Conservation (phyloP, 192 early-diverging fungal genomes). For the Cetraspora pellucida region DNA sequence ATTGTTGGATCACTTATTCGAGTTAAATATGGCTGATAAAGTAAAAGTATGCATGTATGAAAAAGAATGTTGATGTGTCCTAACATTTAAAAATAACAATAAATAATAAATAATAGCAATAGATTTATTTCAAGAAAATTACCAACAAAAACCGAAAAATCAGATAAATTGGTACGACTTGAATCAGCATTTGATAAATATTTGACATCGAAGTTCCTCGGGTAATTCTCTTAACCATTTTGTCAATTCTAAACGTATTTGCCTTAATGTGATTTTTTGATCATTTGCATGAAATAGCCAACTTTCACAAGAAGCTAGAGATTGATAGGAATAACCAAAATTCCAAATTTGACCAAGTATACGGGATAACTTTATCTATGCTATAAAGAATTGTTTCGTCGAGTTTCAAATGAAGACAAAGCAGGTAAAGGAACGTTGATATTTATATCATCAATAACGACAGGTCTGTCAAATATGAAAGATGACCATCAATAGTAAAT, state of each 20-base stretch:
- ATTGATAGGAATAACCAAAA: constrained; percentile 33
- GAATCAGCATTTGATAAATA: constrained; percentile 30
- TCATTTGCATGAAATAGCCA: constrained; percentile 23
- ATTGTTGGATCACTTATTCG: constrained; percentile 4
- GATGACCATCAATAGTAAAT: constrained; percentile 12
- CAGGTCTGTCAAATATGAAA: constrained; percentile 20
- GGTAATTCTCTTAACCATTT: constrained; percentile 35
- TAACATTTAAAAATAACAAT: no score
- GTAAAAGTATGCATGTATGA: constrained; percentile 30
- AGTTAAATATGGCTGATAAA: constrained; percentile 32
- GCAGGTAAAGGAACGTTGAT: constrained; percentile 24
- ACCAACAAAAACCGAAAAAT: constrained; percentile 22
- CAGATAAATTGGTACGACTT: constrained; percentile 2
- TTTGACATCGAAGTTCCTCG: constrained; percentile 33
- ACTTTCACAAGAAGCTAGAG: constrained; percentile 9
- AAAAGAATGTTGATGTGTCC: constrained; percentile 28
- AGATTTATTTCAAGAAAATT: no score
- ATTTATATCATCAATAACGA: constrained; percentile 14
- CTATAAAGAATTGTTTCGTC: constrained; percentile 16
- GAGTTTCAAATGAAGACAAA: background rate
- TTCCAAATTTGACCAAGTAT: constrained; percentile 34
- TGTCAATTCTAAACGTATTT: constrained; percentile 16
- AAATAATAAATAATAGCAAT: no score
- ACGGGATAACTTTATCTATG: constrained; percentile 24
- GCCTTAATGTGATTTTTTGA: constrained; percentile 15